phyloP scores from a whole-genome alignment of 1,284 basidiomycete genomes.

The Microstroma glucosiphilum region DNA sequence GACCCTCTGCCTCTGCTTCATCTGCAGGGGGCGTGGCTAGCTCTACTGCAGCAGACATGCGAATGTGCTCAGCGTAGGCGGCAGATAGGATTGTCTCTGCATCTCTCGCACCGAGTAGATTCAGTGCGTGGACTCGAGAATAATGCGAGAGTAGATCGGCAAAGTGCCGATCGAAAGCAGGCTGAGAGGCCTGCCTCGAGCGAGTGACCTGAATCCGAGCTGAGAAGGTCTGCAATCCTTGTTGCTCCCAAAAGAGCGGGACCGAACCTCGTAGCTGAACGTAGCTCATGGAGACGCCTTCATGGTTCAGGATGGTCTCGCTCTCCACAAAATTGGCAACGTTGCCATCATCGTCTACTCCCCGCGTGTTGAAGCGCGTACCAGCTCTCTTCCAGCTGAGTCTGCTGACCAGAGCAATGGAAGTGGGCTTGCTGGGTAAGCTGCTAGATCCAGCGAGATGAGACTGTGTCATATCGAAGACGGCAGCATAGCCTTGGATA shows the following conservation, averaged over 20 bases:
- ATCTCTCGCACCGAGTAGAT: constrained; percentile 56
- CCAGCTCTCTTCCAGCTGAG: constrained; percentile 92
- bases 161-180: constrained; percentile 91
- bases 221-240: constrained; percentile 62
- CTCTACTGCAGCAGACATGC: constrained; percentile 27
- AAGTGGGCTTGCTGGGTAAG: constrained; percentile 50
- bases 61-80: constrained; percentile 60
- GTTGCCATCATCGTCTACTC: constrained; percentile 94
- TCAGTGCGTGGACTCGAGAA: constrained; percentile 38
- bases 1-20: constrained; percentile 11
- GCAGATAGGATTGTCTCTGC: constrained; percentile 77
- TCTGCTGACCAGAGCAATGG: constrained; percentile 72
- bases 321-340: constrained; percentile 98
- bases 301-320: constrained; percentile 79
- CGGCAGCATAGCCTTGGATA: constrained; percentile 83
- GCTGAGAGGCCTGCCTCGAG: constrained; percentile 83
- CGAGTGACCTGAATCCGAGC: constrained; percentile 56
- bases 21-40: constrained; percentile 20
- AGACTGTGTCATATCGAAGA: constrained; percentile 58
- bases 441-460: constrained; percentile 14
- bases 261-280: constrained; percentile 85
- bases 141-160: constrained; percentile 59
- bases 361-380: constrained; percentile 92
- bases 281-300: constrained; percentile 78
- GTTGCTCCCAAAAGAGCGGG: constrained; percentile 89